Conservation (phyloP, 805 yeast species). For the Cyberlindnera xylosilytica region DNA sequence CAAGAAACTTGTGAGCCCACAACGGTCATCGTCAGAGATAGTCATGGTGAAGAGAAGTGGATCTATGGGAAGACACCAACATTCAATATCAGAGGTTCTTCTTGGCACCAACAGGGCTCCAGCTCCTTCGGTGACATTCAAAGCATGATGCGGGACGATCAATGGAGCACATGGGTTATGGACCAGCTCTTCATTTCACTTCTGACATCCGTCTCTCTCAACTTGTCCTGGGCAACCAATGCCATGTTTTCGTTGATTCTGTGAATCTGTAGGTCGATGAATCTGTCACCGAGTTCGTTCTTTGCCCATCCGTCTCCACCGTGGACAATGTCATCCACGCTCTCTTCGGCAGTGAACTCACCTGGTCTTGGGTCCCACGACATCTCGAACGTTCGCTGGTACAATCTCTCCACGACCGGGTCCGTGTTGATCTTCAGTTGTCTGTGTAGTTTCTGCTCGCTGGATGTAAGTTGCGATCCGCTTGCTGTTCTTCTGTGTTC, state of each 20-base stretch:
- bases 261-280: constrained; percentile 33
- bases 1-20: constrained; percentile 4
- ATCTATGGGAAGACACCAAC: too few species aligned
- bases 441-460: constrained; percentile 14
- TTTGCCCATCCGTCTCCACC: constrained; percentile 70
- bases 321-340: constrained; percentile 70
- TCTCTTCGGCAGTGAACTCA: constrained; percentile 64
- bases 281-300: constrained; percentile 41
- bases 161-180: constrained; percentile 15
- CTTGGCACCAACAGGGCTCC: not conserved
- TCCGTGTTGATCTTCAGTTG: constrained; percentile 31
- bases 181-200: constrained; percentile 43
- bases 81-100: not conserved
- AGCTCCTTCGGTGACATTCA: not conserved
- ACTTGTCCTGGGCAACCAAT: not conserved
- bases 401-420: constrained; percentile 48
- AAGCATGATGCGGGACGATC: not conserved
- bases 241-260: constrained; percentile 1
- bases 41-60: too few species aligned
- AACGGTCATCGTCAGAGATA: too few species aligned
- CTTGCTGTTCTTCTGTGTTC: constrained; percentile 9
- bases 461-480: constrained; percentile 10
- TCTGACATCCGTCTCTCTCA: constrained; percentile 31
- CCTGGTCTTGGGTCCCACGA: constrained; percentile 59
- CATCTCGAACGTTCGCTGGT: constrained; percentile 52